Conservation (phyloP, 352 stramenopile genomes). For the Globisporangium recalcitrans region DNA sequence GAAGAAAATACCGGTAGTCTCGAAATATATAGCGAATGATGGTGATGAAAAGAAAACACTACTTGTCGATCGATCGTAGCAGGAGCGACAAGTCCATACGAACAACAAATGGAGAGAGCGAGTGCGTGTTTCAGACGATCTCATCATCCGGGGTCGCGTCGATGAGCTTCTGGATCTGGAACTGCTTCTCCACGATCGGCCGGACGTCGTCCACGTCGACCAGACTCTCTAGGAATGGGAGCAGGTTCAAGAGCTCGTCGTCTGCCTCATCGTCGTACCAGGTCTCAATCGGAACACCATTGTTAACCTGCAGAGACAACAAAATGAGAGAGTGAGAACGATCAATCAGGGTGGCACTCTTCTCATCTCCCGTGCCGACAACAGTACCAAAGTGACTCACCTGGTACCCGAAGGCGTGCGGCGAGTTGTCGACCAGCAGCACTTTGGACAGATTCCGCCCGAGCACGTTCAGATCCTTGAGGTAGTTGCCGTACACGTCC, state of each 20-base stretch:
- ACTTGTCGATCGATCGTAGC: background rate
- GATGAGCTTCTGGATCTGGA: constrained; percentile 90
- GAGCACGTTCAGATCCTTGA: constrained; percentile 98
- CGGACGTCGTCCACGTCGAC: constrained; percentile 87
- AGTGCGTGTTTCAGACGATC: constrained; percentile 22
- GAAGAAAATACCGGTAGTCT: background rate
- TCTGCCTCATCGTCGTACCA: constrained; percentile 98
- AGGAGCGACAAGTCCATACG: background rate
- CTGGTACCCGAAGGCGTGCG: constrained; percentile 98
- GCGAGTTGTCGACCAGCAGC: constrained; percentile 97
- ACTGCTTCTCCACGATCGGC: constrained; percentile 85
- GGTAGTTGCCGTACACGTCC: constrained; percentile 96
- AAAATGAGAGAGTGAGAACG: background rate
- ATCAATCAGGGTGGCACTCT: too few relatives aligned
- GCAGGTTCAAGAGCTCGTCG: constrained; percentile 94
- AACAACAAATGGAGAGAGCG: constrained; percentile 1
- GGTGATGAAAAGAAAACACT: background rate
- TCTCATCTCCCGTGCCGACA: too few relatives aligned
- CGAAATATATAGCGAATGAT: background rate
- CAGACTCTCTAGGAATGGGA: constrained; percentile 92
- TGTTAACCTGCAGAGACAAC: constrained; percentile 71
- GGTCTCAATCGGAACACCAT: constrained; percentile 97
- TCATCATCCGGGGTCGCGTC: constrained; percentile 57
- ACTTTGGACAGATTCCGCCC: constrained; percentile 89
- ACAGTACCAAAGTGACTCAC: constrained; percentile 18